A percentile compares a stretch with the other conserved stretches of the same genome.
These are phyloP conservation scores for Raffaelea ambrosiae DNA, from an alignment of 2,329 filamentous ascomycete genomes.

Conservation along the genomic window DNA sequence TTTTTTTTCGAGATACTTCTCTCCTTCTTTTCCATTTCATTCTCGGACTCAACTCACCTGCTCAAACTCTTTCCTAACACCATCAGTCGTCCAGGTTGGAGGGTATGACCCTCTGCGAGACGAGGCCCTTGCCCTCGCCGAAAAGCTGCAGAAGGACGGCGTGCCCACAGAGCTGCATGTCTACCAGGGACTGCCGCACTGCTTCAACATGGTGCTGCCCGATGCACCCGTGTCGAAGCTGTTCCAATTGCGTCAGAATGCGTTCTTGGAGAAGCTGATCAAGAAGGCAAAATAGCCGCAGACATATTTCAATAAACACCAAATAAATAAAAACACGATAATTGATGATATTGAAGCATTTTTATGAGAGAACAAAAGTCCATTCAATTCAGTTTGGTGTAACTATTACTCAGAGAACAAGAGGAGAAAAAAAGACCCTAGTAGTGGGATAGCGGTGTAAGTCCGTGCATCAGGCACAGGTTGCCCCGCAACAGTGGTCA, in stretches of 20 bases:
- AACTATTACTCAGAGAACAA: too few species aligned
- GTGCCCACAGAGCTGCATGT: slow-evolving; percentile 22
- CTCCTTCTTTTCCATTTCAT: slow-evolving; percentile 15
- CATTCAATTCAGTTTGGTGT: too few species aligned
- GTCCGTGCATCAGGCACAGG: too few species aligned
- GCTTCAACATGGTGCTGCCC: slow-evolving; percentile 17
- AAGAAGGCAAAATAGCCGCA: slow-evolving; percentile 1
- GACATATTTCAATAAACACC: too few species aligned
- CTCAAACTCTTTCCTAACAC: neutral
- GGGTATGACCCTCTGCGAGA: slow-evolving; percentile 28
- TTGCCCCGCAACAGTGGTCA: too few species aligned
- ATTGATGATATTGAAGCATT: neutral
- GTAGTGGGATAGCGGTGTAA: too few species aligned
- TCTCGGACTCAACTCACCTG: slow-evolving; percentile 21
- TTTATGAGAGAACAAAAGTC: neutral
- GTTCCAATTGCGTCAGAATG: slow-evolving; percentile 3
- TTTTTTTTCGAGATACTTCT: too few species aligned
- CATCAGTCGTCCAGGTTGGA: slow-evolving; percentile 24
- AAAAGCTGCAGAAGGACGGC: slow-evolving; percentile 23
- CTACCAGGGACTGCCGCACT: slow-evolving; percentile 27
- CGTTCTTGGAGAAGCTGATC: slow-evolving; percentile 5
- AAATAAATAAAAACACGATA: neutral
- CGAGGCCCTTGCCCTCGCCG: slow-evolving; percentile 28
- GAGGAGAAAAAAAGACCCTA: too few species aligned
- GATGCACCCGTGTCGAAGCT: slow-evolving; percentile 7